Conservation (phyloP, 192 early-diverging fungal genomes). For the Phycomyces nitens region DNA sequence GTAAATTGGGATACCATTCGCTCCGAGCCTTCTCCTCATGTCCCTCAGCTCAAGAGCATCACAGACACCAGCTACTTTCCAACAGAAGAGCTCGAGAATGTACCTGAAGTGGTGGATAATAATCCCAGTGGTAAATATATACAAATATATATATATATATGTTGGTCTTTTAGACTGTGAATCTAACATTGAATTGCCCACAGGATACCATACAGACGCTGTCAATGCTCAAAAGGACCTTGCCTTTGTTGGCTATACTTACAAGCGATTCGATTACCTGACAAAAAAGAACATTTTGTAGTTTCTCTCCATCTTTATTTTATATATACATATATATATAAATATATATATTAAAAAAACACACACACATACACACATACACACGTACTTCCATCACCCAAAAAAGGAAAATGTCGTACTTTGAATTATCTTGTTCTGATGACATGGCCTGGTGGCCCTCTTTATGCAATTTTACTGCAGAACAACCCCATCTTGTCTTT, state of each 20-base stretch:
- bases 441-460: too few species aligned
- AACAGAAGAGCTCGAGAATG: constrained; percentile 84
- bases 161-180: too few species aligned
- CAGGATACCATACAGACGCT: constrained; percentile 18
- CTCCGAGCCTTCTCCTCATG: constrained; percentile 80
- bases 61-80: constrained; percentile 99
- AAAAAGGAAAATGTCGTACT: too few species aligned
- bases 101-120: constrained; percentile 43
- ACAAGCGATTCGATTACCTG: constrained; percentile 86
- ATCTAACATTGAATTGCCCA: not conserved
- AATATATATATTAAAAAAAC: too few species aligned
- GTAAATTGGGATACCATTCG: constrained; percentile 91
- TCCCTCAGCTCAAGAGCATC: constrained; percentile 87
- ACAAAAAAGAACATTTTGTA: constrained; percentile 61
- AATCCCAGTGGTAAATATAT: constrained; percentile 19
- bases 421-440: too few species aligned
- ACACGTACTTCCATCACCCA: not conserved
- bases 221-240: constrained; percentile 77
- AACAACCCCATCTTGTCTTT: too few species aligned
- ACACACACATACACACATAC: not conserved
- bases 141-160: not conserved
- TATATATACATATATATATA: not conserved
- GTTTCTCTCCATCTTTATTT: not conserved
- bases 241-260: constrained; percentile 99
- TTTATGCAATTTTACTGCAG: too few species aligned